These are phyloP conservation scores for Trifolium subterraneum DNA, from an alignment of 306 rosid species.

Conservation along the genomic window DNA sequence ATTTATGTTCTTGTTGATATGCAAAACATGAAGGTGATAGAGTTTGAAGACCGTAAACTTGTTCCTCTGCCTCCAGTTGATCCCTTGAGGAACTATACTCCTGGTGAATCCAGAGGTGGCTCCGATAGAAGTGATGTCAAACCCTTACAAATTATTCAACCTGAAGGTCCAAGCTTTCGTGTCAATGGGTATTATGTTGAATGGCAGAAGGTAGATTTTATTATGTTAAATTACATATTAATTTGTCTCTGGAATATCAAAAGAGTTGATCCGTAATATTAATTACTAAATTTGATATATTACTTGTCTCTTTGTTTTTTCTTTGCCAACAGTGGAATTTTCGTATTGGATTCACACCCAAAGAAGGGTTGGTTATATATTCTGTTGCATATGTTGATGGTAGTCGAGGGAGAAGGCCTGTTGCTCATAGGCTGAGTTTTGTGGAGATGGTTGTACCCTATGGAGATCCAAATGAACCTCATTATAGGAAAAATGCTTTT, in stretches of 20 bases:
- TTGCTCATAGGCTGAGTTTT: constrained; percentile 87
- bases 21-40: constrained; percentile 88
- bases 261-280: constrained; percentile 8
- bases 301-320: constrained; percentile 32
- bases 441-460: constrained; percentile 97
- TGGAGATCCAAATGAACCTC: constrained; percentile 95
- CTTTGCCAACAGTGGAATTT: constrained; percentile 81
- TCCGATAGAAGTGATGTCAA: constrained; percentile 90
- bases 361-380: constrained; percentile 87
- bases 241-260: constrained; percentile 11
- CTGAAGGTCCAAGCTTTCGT: constrained; percentile 97
- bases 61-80: constrained; percentile 95
- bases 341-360: constrained; percentile 88
- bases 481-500: constrained; percentile 92
- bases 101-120: constrained; percentile 92
- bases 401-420: constrained; percentile 85
- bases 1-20: constrained; percentile 79
- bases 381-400: constrained; percentile 94
- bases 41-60: constrained; percentile 89
- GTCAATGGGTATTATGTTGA: constrained; percentile 78
- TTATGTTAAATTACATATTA: constrained; percentile 37
- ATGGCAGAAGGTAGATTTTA: constrained; percentile 86
- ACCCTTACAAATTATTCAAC: constrained; percentile 79
- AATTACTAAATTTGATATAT: constrained; percentile 10
- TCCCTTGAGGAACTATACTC: constrained; percentile 90